phyloP scores from a whole-genome alignment of 805 yeast species.

The Tetrapisispora iriomotensis region DNA sequence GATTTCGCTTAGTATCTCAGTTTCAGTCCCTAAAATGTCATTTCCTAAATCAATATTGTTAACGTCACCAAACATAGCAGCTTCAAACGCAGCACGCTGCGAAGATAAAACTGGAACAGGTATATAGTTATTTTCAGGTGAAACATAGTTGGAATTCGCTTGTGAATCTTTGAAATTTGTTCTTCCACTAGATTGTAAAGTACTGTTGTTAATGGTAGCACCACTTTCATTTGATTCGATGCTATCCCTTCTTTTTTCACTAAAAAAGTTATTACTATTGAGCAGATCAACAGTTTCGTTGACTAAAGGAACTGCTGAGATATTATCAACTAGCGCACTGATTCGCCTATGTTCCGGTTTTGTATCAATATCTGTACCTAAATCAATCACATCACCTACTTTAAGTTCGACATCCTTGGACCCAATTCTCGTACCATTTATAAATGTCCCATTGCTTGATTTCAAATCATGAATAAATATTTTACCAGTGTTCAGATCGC shows the following conservation, averaged over 20 bases:
- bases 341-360: constrained; percentile 67
- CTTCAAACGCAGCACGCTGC: constrained; percentile 33
- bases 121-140: neutral
- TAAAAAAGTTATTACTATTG: constrained; percentile 1
- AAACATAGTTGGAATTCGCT: neutral
- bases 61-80: constrained; percentile 49
- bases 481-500: constrained; percentile 48
- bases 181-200: neutral
- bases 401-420: constrained; percentile 45
- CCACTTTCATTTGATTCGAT: neutral
- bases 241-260: neutral
- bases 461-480: constrained; percentile 73
- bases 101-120: constrained; percentile 2
- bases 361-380: constrained; percentile 72
- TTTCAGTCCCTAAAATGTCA: constrained; percentile 34
- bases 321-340: constrained; percentile 66
- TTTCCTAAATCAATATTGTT: constrained; percentile 36
- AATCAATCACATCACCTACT: constrained; percentile 64
- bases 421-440: constrained; percentile 59
- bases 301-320: constrained; percentile 37
- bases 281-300: constrained; percentile 4
- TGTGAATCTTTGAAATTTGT: neutral
- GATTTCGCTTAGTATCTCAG: constrained; percentile 39
- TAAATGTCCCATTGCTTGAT: constrained; percentile 84
- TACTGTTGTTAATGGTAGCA: neutral